Conservation (phyloP, 768 basidiomycete genomes). For the Pleurotus salmoneostramineus region DNA sequence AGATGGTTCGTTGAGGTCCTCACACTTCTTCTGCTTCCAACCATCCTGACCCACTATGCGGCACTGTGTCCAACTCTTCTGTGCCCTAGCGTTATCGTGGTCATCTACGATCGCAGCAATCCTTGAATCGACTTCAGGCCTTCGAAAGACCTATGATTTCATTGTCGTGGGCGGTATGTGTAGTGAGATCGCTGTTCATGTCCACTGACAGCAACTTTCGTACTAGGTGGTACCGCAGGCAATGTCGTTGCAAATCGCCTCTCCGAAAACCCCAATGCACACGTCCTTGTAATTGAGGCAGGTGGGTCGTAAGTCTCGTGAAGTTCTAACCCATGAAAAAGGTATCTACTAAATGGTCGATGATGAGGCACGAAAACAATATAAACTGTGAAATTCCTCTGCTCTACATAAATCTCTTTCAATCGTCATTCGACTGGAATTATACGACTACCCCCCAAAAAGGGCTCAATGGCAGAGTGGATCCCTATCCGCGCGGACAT, state of each 20-base stretch:
- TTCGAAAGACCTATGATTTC: neutral
- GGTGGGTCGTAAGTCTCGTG: slow-evolving; percentile 13
- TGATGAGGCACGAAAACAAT: too few relatives aligned
- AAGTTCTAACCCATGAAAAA: too few relatives aligned
- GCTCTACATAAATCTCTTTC: slow-evolving; percentile 4
- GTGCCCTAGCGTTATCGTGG: neutral
- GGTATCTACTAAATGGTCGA: neutral
- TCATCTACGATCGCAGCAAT: neutral
- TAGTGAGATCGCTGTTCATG: neutral
- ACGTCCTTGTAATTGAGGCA: slow-evolving; percentile 21
- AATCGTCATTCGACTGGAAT: slow-evolving; percentile 18
- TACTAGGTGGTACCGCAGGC: slow-evolving; percentile 22
- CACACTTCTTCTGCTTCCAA: too few relatives aligned
- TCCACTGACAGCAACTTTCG: neutral
- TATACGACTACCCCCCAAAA: slow-evolving; percentile 20
- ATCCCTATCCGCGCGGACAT: slow-evolving; percentile 17
- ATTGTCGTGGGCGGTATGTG: neutral
- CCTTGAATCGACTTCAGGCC: neutral
- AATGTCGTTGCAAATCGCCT: slow-evolving; percentile 22
- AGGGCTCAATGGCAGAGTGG: slow-evolving; percentile 12
- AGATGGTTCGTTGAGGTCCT: neutral
- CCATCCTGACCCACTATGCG: too few relatives aligned
- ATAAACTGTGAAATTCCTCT: slow-evolving; percentile 7
- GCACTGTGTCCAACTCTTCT: too few relatives aligned
- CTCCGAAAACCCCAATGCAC: slow-evolving; percentile 16